These are phyloP conservation scores for Haberlea rhodopensis DNA, from an alignment of 257 asterid species.

Conservation along the genomic window DNA sequence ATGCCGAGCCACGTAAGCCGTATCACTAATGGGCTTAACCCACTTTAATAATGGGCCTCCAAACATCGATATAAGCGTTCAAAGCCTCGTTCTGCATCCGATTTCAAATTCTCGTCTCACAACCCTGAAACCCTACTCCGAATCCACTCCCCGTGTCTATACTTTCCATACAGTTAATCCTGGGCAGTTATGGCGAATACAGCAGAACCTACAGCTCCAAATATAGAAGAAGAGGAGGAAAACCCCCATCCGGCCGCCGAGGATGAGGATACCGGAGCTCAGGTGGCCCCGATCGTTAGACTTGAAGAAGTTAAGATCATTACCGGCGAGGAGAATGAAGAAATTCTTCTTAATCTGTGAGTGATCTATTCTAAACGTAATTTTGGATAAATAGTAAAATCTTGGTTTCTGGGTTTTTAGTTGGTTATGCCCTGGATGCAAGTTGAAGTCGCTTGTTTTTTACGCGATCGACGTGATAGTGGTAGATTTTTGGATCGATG, in stretches of 20 bases:
- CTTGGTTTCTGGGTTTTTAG: neutral
- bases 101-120: neutral
- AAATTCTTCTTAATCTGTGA: slow-evolving; percentile 18
- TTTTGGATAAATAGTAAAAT: neutral
- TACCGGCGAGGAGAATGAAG: slow-evolving; percentile 28
- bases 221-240: slow-evolving; percentile 11
- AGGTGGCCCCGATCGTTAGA: slow-evolving; percentile 23
- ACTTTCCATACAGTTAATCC: neutral
- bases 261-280: slow-evolving; percentile 27
- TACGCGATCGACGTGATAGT: neutral
- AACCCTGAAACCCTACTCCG: neutral
- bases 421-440: neutral
- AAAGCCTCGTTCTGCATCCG: neutral
- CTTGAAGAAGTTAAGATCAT: slow-evolving; percentile 21
- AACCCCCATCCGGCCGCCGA: slow-evolving; percentile 9
- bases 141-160: neutral
- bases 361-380: neutral
- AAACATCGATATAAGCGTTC: neutral
- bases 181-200: neutral
- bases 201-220: neutral
- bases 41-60: too few relatives aligned
- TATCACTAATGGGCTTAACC: neutral
- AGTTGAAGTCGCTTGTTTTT: neutral
- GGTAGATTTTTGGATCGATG: neutral
- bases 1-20: neutral